These are phyloP conservation scores for Xylaria sp. DNA, from an alignment of 495 filamentous ascomycete species.

Conservation along the genomic window DNA sequence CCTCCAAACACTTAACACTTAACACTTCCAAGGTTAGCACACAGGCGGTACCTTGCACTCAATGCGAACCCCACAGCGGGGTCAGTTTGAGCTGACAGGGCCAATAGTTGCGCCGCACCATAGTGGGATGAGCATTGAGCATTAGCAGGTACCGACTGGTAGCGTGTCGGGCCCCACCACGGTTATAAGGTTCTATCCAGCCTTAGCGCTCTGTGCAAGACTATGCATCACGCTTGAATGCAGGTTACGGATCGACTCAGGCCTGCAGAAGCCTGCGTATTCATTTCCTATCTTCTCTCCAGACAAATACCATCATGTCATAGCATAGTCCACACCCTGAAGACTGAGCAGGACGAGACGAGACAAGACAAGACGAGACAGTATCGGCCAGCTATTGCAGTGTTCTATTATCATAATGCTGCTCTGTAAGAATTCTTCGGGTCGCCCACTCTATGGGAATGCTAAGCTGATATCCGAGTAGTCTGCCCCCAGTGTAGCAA, in stretches of 20 bases:
- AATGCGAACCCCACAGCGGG: conserved; percentile 25
- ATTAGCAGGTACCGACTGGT: too few species aligned
- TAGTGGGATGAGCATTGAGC: neutral
- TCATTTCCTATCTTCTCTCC: neutral
- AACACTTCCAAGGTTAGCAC: too few species aligned
- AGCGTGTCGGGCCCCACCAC: conserved; percentile 18
- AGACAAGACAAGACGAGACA: neutral
- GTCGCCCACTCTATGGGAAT: conserved; percentile 1
- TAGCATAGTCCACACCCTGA: conserved; percentile 15
- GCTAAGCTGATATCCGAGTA: conserved; percentile 41
- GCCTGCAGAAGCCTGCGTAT: neutral
- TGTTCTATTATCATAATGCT: conserved; percentile 59
- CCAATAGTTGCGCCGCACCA: neutral
- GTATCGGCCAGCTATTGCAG: neutral
- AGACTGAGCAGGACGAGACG: conserved; percentile 2
- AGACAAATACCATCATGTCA: conserved; percentile 15
- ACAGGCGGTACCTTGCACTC: neutral
- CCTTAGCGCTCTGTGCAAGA: conserved; percentile 12
- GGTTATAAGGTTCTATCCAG: neutral
- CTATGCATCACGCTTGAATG: neutral
- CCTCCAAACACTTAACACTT: conserved; percentile 23
- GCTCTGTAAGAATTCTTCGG: conserved; percentile 61
- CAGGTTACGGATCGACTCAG: conserved; percentile 3
- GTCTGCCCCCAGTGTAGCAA: conserved; percentile 95
- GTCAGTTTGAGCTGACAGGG: conserved; percentile 29